Percentiles rank a stretch among this genome's conserved stretches.
These are phyloP conservation scores for Barnettozyma pratensis DNA, from an alignment of 805 yeast species.

Conservation along the genomic window DNA sequence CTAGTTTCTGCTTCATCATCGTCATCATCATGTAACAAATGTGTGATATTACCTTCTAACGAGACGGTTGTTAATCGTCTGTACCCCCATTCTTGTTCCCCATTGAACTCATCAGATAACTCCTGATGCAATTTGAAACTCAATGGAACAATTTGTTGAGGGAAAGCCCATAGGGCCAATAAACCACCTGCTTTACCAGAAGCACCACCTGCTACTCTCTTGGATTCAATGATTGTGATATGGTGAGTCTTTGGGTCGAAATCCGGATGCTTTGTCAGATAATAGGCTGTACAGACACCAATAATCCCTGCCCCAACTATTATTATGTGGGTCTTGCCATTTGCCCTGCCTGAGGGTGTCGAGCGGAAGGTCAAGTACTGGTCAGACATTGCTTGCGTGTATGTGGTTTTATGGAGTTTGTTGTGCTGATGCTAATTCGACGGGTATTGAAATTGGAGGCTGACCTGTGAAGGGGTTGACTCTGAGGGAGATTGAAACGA, in stretches of 20 bases:
- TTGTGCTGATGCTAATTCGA: no score
- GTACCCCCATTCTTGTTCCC: slow-evolving; percentile 91
- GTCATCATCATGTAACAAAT: slow-evolving; percentile 18
- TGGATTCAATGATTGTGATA: slow-evolving; percentile 81
- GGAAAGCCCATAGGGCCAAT: slow-evolving; percentile 94
- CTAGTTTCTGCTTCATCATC: slow-evolving; percentile 18
- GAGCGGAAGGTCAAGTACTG: slow-evolving; percentile 20
- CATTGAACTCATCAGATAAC: slow-evolving; percentile 70
- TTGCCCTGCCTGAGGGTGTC: slow-evolving; percentile 25
- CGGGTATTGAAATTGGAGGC: no score
- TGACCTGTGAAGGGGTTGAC: no score
- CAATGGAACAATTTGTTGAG: slow-evolving; percentile 86
- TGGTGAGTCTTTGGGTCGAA: slow-evolving; percentile 70
- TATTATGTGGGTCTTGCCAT: slow-evolving; percentile 69
- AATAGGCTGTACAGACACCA: slow-evolving; percentile 93
- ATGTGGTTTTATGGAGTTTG: no score
- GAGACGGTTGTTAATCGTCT: slow-evolving; percentile 82
- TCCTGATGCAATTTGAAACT: slow-evolving; percentile 84
- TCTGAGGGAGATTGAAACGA: no score
- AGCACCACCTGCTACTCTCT: slow-evolving; percentile 95
- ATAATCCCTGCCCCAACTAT: slow-evolving; percentile 95
- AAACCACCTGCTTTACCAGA: slow-evolving; percentile 97
- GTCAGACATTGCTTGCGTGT: slow-evolving; percentile 5
- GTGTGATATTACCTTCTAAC: slow-evolving; percentile 72
- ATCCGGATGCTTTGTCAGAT: slow-evolving; percentile 74